Percentiles rank a stretch among this genome's conserved stretches.
Evolutionary conservation across 2,329 filamentous ascomycete species (phyloP).

Genomic region (Colletotrichum filicis): DNA sequence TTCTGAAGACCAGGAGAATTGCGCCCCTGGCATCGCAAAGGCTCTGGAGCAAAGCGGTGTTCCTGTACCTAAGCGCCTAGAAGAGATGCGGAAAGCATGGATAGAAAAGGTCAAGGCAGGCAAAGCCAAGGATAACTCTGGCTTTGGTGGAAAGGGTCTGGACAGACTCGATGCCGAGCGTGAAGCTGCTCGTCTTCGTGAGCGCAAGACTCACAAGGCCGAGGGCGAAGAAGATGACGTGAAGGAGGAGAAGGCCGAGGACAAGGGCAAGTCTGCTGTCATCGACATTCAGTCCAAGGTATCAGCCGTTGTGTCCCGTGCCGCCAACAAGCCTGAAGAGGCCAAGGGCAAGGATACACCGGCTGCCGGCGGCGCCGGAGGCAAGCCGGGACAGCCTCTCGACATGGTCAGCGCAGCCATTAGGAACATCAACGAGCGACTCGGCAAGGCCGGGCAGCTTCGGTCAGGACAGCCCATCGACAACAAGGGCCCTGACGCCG

Average conservation of each 20-base stretch:
- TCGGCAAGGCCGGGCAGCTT: conserved; percentile 89
- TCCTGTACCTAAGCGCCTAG: conserved; percentile 76
- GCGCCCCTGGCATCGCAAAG: conserved; percentile 87
- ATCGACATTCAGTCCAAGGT: conserved; percentile 72
- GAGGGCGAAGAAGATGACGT: conserved; percentile 86
- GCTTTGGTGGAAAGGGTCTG: conserved; percentile 94
- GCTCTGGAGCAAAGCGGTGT: conserved; percentile 93
- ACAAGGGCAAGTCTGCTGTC: conserved; percentile 76
- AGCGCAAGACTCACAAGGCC: conserved; percentile 90
- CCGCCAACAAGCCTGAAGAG: conserved; percentile 58
- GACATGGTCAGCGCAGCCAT: conserved; percentile 93
- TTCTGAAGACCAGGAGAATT: conserved; percentile 91
- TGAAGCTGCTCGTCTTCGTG: conserved; percentile 85
- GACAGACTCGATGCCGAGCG: conserved; percentile 92
- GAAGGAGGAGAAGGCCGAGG: conserved; percentile 78
- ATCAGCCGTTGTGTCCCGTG: conserved; percentile 66
- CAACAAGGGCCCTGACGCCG: conserved; percentile 97
- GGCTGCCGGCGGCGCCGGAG: conserved; percentile 64
- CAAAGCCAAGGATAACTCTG: conserved; percentile 88
- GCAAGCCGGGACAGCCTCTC: conserved; percentile 69
- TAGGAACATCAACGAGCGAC: conserved; percentile 87
- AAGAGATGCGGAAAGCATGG: conserved; percentile 77
- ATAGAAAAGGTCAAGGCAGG: conserved; percentile 92
- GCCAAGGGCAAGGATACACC: conserved; percentile 53
- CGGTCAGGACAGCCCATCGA: conserved; percentile 94